Evolutionary conservation across 148 eudicot species (phyloP).

Genomic region (Oxyria digyna): DNA sequence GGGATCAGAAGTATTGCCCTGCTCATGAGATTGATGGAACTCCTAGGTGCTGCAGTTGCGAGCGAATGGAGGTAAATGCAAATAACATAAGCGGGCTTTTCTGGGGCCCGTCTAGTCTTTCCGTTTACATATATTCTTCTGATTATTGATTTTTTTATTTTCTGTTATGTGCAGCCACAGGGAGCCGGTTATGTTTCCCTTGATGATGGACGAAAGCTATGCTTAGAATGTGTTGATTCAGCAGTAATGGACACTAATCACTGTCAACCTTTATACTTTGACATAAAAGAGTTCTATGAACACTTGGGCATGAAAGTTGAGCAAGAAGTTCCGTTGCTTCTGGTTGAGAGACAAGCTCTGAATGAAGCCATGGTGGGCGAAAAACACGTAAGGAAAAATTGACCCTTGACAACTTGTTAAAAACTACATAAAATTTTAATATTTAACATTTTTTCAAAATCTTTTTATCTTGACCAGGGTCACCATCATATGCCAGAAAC

Average conservation of each 20-base stretch:
- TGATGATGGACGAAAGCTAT: slow-evolving; percentile 61
- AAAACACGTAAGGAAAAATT: slow-evolving; percentile 35
- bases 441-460: not conserved
- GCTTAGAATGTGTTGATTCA: slow-evolving; percentile 66
- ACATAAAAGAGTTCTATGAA: slow-evolving; percentile 58
- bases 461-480: slow-evolving; percentile 6
- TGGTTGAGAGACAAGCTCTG: slow-evolving; percentile 78
- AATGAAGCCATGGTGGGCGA: slow-evolving; percentile 79
- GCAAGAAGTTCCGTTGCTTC: slow-evolving; percentile 57
- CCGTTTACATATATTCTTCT: not conserved
- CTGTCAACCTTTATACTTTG: slow-evolving; percentile 60
- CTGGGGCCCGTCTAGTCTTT: not conserved
- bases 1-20: slow-evolving; percentile 77
- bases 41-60: slow-evolving; percentile 75
- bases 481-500: slow-evolving; percentile 23
- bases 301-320: slow-evolving; percentile 57
- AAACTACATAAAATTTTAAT: not conserved
- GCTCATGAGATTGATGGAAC: slow-evolving; percentile 68
- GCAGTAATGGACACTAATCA: slow-evolving; percentile 50
- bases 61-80: slow-evolving; percentile 49
- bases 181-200: slow-evolving; percentile 54
- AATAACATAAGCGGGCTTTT: not conserved
- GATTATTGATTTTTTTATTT: not conserved
- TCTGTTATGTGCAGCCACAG: slow-evolving; percentile 28
- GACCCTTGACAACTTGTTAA: not conserved